phyloP scores from a whole-genome alignment of 2,329 filamentous ascomycete species.

The Lachnum nothofagi region DNA sequence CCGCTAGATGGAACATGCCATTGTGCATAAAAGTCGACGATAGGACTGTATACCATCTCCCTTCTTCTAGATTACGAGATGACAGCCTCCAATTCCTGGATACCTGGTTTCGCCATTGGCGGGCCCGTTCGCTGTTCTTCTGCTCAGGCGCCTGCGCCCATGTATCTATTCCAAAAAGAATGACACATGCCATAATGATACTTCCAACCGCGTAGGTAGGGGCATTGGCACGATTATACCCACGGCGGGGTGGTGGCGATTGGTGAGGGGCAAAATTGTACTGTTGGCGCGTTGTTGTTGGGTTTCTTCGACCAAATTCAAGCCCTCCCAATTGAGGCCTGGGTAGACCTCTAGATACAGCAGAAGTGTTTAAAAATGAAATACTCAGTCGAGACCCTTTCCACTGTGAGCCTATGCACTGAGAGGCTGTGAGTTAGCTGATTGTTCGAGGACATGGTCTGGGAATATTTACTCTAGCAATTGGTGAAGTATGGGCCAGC shows the following conservation, averaged over 20 bases:
- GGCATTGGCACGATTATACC: background rate
- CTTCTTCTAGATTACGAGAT: constrained; percentile 10
- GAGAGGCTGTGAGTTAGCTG: background rate
- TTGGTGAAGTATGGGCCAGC: background rate
- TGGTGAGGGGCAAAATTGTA: background rate
- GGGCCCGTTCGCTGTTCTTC: background rate
- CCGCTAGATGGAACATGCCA: constrained; percentile 25
- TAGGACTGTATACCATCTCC: constrained; percentile 27
- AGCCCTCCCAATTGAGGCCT: background rate
- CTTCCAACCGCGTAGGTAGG: constrained; percentile 2
- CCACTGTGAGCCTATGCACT: background rate
- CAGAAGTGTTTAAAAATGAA: background rate
- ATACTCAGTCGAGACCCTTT: background rate
- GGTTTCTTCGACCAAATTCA: background rate
- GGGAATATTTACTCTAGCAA: background rate
- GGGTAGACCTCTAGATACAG: background rate
- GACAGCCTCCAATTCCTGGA: constrained; percentile 8
- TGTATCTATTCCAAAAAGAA: constrained; percentile 1
- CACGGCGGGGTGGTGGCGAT: background rate
- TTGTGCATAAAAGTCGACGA: constrained; percentile 31
- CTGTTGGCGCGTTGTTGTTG: background rate
- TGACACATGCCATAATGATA: constrained; percentile 8
- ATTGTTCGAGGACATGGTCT: background rate
- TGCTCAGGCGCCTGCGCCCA: background rate
- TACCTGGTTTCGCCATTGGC: constrained; percentile 2